Conservation (phyloP, 2,329 filamentous ascomycete genomes). For the Fusarium camptoceras region DNA sequence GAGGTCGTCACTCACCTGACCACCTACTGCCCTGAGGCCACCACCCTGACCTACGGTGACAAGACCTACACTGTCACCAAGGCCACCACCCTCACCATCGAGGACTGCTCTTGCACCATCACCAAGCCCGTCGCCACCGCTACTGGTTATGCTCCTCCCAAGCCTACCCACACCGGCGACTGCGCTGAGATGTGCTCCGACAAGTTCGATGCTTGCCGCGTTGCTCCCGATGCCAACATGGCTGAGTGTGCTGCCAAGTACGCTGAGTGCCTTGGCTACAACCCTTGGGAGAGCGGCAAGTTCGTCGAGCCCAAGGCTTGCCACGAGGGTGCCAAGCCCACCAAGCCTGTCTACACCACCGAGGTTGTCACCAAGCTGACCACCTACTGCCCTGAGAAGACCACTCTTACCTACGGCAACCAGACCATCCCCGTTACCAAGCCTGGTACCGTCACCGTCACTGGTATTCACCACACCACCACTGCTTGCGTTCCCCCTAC, state of each 20-base stretch:
- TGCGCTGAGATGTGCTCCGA: slow-evolving; percentile 35
- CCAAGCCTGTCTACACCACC: slow-evolving; percentile 23
- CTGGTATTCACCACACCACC: slow-evolving; percentile 28
- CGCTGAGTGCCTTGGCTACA: slow-evolving; percentile 44
- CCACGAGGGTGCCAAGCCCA: slow-evolving; percentile 62
- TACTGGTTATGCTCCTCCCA: slow-evolving; percentile 21
- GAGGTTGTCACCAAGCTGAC: slow-evolving; percentile 48
- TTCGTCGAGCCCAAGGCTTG: slow-evolving; percentile 36
- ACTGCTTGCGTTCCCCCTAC: slow-evolving; percentile 34
- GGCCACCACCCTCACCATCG: slow-evolving; percentile 73
- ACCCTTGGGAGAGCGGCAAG: slow-evolving; percentile 38
- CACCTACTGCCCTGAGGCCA: slow-evolving; percentile 75
- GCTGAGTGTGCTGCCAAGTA: slow-evolving; percentile 42
- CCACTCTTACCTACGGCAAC: slow-evolving; percentile 50
- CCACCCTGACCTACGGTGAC: slow-evolving; percentile 67
- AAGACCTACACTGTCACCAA: slow-evolving; percentile 74
- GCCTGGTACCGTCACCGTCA: slow-evolving; percentile 30
- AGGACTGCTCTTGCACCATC: slow-evolving; percentile 73
- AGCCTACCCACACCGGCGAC: slow-evolving; percentile 18
- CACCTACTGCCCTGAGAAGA: slow-evolving; percentile 53
- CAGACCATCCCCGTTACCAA: slow-evolving; percentile 31
- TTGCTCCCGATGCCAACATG: slow-evolving; percentile 36
- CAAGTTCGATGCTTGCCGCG: slow-evolving; percentile 39
- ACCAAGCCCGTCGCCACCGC: slow-evolving; percentile 54
- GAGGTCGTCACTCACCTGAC: slow-evolving; percentile 72